phyloP scores from a whole-genome alignment of 176 grass and related monocot genomes.

The Chloris gayana region DNA sequence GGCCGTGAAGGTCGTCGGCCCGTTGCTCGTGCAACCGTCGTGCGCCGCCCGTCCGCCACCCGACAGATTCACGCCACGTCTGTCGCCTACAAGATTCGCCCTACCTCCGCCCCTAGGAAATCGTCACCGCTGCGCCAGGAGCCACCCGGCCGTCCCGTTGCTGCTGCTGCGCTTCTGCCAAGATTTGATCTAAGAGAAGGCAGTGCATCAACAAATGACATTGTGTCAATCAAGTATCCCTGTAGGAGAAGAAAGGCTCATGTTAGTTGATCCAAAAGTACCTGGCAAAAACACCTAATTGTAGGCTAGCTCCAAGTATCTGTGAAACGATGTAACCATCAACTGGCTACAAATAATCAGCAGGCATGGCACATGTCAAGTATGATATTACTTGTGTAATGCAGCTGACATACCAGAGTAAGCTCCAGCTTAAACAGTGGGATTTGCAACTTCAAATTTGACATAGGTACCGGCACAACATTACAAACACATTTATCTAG shows the following conservation, averaged over 20 bases:
- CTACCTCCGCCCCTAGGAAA: no score
- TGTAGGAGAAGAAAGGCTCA: constrained; percentile 7
- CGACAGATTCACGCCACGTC: no score
- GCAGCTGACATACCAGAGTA: constrained; percentile 60
- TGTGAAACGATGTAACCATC: neutral
- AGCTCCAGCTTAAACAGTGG: constrained; percentile 84
- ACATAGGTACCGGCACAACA: constrained; percentile 55
- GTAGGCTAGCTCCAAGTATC: neutral
- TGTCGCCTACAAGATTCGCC: no score
- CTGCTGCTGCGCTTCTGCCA: no score
- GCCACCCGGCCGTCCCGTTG: no score
- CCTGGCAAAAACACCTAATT: neutral
- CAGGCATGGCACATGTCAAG: neutral
- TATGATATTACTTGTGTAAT: neutral
- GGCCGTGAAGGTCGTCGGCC: no score
- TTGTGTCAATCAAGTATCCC: constrained; percentile 77
- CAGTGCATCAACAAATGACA: constrained; percentile 80
- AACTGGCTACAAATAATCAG: neutral
- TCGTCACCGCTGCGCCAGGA: no score
- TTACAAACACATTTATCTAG: constrained; percentile 74
- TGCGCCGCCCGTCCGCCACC: no score
- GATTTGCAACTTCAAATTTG: constrained; percentile 55
- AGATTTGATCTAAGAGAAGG: constrained; percentile 68
- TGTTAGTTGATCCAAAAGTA: constrained; percentile 31
- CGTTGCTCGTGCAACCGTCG: no score